A percentile compares a stretch with the other conserved stretches of the same genome.
Conservation (phyloP, 169 alveolate species). For the Plasmodium gallinaceum region DNA sequence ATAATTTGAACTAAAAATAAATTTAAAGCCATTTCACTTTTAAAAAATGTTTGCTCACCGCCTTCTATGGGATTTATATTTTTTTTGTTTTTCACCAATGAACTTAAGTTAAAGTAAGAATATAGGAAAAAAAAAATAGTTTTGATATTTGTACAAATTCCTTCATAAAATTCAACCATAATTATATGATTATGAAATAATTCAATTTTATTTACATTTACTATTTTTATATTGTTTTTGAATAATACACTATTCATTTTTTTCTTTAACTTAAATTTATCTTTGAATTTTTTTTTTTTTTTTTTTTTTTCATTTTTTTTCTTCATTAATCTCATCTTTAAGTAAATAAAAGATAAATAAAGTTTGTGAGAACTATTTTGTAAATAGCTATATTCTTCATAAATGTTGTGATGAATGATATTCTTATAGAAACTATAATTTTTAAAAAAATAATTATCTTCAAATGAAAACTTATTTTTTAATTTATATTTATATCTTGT, state of each 20-base stretch:
- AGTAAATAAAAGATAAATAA: conserved; percentile 10
- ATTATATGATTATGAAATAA: conserved; percentile 53
- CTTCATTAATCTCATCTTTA: conserved; percentile 8
- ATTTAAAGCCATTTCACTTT: conserved; percentile 7
- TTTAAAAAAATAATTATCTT: conserved; percentile 40
- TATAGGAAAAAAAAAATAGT: conserved; percentile 25
- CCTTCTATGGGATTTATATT: background rate
- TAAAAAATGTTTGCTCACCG: conserved; percentile 6
- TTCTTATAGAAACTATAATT: conserved; percentile 20
- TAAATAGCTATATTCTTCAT: conserved; percentile 26
- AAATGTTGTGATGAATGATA: conserved; percentile 30
- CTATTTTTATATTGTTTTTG: conserved; percentile 2
- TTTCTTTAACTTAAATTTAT: conserved; percentile 1
- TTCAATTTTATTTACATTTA: conserved; percentile 33
- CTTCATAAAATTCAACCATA: conserved; percentile 22
- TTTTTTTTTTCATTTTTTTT: conserved; percentile 9
- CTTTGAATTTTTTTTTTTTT: conserved; percentile 19
- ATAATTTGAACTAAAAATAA: conserved; percentile 22
- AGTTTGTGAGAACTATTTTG: conserved; percentile 40
- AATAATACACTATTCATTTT: conserved; percentile 26
- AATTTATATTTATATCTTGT: conserved; percentile 62
- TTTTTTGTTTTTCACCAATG: conserved; percentile 3
- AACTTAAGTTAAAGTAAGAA: conserved; percentile 42
- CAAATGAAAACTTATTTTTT: conserved; percentile 14
- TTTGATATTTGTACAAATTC: conserved; percentile 2